Evolutionary conservation across 345 rosid genomes (phyloP).

Genomic region (Eucalyptus brandiana): DNA sequence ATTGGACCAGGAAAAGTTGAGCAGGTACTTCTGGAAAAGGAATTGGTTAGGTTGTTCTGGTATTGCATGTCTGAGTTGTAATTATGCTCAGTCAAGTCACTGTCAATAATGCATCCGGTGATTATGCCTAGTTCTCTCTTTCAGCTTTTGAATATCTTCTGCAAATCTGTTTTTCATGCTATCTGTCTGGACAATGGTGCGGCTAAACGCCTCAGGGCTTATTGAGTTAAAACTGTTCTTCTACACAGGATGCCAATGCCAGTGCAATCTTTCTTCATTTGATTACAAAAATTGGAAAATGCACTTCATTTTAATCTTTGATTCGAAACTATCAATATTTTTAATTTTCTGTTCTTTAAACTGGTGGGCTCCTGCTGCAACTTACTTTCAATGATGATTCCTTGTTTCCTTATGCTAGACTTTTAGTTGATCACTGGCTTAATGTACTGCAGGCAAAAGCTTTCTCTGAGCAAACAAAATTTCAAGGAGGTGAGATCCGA

Average conservation of each 20-base stretch:
- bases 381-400: background rate
- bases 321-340: background rate
- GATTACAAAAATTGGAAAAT: background rate
- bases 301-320: background rate
- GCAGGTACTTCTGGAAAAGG: conserved; percentile 32
- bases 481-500: conserved; percentile 62
- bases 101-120: background rate
- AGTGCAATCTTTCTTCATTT: background rate
- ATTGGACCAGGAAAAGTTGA: conserved; percentile 85
- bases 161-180: background rate
- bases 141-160: background rate
- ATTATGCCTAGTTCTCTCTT: background rate
- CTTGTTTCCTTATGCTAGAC: background rate
- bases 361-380: background rate
- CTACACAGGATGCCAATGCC: background rate
- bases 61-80: background rate
- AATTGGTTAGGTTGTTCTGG: background rate
- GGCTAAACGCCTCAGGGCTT: background rate
- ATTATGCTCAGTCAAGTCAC: background rate
- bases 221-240: background rate
- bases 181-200: background rate
- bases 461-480: conserved; percentile 74
- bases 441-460: conserved; percentile 55
- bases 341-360: background rate
- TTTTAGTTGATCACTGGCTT: background rate